These are phyloP conservation scores for Nicotiana benthamiana DNA, from an alignment of 257 asterid genomes.

Conservation along the genomic window DNA sequence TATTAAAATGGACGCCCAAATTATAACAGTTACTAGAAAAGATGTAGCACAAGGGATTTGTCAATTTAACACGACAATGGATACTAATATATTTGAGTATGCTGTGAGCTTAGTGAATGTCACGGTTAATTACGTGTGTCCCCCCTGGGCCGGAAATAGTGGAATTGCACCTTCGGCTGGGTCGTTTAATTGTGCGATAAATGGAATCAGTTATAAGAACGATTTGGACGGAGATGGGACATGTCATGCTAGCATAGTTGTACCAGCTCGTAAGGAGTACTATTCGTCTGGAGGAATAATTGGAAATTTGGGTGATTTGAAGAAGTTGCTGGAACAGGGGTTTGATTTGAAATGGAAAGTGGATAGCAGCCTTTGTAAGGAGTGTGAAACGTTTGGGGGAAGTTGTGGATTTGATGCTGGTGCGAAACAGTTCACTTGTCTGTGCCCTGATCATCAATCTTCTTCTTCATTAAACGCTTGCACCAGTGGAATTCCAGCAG, in stretches of 20 bases:
- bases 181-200: conserved; percentile 30
- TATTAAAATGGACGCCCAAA: conserved; percentile 21
- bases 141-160: conserved; percentile 11
- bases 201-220: conserved; percentile 23
- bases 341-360: conserved; percentile 37
- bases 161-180: conserved; percentile 16
- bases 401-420: conserved; percentile 34
- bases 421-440: conserved; percentile 31
- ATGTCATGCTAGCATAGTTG: conserved; percentile 37
- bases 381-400: conserved; percentile 43
- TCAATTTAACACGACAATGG: conserved; percentile 32
- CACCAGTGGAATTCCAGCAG: neutral
- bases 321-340: conserved; percentile 25
- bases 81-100: conserved; percentile 30
- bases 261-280: conserved; percentile 24
- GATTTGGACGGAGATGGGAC: conserved; percentile 24
- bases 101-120: conserved; percentile 30
- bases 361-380: conserved; percentile 22
- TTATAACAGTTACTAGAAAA: conserved; percentile 30
- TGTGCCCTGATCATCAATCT: conserved; percentile 26
- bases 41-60: conserved; percentile 38
- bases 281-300: neutral
- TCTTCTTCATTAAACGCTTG: neutral
- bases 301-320: conserved; percentile 7
- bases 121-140: conserved; percentile 43